Evolutionary conservation across 306 rosid species (phyloP).

Genomic region (Dalbergia cultrata): DNA sequence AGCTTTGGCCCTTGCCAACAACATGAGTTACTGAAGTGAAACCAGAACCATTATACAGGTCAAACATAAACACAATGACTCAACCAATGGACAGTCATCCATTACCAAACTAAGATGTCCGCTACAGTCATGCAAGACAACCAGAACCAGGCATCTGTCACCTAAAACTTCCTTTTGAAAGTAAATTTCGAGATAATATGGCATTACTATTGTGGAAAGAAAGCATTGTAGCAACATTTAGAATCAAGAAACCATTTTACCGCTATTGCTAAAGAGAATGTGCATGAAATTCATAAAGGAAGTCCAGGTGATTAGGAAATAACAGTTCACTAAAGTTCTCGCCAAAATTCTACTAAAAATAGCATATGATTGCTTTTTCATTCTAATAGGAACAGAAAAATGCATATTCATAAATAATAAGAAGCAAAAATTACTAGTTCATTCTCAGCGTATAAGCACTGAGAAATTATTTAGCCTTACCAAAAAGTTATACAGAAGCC

Average conservation of each 20-base stretch:
- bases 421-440: conserved; percentile 4
- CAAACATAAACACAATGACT: too few species aligned
- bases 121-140: conserved; percentile 32
- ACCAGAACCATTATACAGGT: too few species aligned
- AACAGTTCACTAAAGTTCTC: conserved; percentile 8
- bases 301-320: conserved; percentile 3
- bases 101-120: neutral
- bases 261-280: conserved; percentile 2
- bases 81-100: too few species aligned
- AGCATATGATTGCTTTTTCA: conserved; percentile 16
- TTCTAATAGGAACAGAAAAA: conserved; percentile 22
- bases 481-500: conserved; percentile 40
- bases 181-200: neutral
- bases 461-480: conserved; percentile 9
- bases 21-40: too few species aligned
- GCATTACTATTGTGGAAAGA: conserved; percentile 26
- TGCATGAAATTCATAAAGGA: neutral
- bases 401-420: neutral
- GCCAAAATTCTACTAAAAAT: conserved; percentile 16
- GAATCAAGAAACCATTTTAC: conserved; percentile 28
- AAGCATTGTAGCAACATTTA: neutral
- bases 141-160: neutral
- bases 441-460: conserved; percentile 5
- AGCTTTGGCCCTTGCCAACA: too few species aligned
- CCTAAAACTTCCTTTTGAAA: neutral